Evolutionary conservation across 495 filamentous ascomycete genomes (phyloP), one percentile per base, ranked within the genome.

Genomic region (Neurospora intermedia): DNA sequence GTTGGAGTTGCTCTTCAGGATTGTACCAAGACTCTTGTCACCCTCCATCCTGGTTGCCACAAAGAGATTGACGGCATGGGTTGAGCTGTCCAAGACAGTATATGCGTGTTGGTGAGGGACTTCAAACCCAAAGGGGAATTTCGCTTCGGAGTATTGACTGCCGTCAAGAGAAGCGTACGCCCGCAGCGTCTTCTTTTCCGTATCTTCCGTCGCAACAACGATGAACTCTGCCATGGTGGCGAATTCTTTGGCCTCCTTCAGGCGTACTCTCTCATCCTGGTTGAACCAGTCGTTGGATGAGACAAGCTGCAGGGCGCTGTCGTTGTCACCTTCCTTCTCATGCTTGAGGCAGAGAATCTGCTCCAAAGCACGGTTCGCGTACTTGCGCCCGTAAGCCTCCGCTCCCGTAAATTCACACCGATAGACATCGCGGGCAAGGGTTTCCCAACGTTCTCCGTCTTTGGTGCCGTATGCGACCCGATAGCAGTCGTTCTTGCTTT

Each of bases 1-100:
- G 78, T 98, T 98, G 77, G 93, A 97, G 82, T 99, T 99, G 76
- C 93, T 97, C 87, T 98, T 98, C 78, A 99, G 87, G 70, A 99
- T 90, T 35, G 89, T 89, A n/a, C 96, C 96, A 75, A 91, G 93
- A 71, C 90, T 88, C 43, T 85, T 87, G 4, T 86, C 89, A 35
- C 83, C 76, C 9, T 82, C 75, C 38, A 83, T 85, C 72, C 90
- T 90, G 69, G 93, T 91, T 4, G 90, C 93, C 18, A 98, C 94
- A 74, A 97, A 94, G 72, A 99, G 81, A 84, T 98, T 98, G 70
- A 98, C 85, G 9, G 96, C 91, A 82, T 97, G 94, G 0, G 93
- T 96, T 11, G 92, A 94, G 80, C 93, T 96, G 75, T 97, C 93
- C 20, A 99, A 87, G 7, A 97, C 94, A 1, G 96, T 98, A 80